Base-by-base conservation (phyloP, 176 grass and related monocot genomes). In the Urochloa ruziziensis region DNA sequence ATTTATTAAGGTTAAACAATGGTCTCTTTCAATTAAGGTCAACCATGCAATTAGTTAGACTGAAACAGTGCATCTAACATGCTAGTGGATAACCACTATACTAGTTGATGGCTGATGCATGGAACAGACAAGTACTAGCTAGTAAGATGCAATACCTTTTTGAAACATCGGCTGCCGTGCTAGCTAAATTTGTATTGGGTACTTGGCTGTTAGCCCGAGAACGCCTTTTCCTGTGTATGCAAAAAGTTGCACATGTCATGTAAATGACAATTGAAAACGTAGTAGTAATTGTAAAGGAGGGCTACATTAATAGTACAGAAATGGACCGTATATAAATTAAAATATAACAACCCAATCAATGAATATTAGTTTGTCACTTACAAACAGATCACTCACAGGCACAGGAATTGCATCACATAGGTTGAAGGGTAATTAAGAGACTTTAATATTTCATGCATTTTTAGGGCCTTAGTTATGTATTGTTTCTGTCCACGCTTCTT, bases 151-250 rank as follows among this genome's bases (percentile, higher is more conserved):
- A 35, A 19, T 94, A 99, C 96, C 91, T 86, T 83, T 94, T 92
- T 18, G 63, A 77, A 81, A 84, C 73, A 72, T 73, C 85, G 43
- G 77, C 36, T 18, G 69, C 77, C 44, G 63, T 60, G 73, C 35
- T 82, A 62, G 85, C 75, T 82, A 86, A 63, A 59, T 84, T 78
- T 67, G 80, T 43, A 79, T 75, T 47, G 39, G 83, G 67, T 34
- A 60, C 78, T 76, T 90, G 85, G 68, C 48, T 85, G 12, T 44
- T 84, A 70, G 75, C 51, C 39, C 77, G 86, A 72, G 87, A 66
- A 79, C 51, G 75, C 53, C 87, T 83, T 90, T 75, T 96, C 73
- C 96, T 99, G 83, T 80, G 86, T 70, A 85, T 49, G 61, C 23
- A 75, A 68, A 84, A 67, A 67, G n/a, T n/a, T 40, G 65, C 13